These are phyloP conservation scores for Colletotrichum theobromicola DNA, from an alignment of 2,329 filamentous ascomycete species.

Conservation along the genomic window DNA sequence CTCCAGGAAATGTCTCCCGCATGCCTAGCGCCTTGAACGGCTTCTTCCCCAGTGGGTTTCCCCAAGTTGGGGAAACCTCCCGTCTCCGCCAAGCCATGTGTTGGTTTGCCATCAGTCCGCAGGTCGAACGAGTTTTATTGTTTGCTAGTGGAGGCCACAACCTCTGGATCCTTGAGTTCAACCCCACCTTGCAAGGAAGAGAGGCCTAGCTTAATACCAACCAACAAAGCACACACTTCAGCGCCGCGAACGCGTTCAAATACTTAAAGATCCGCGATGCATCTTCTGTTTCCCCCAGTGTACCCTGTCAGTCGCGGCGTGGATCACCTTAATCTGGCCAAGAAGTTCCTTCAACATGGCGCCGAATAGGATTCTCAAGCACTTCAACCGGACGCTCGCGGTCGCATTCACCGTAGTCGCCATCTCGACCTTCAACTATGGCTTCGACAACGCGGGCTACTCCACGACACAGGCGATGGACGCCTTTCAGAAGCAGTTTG, in stretches of 20 bases:
- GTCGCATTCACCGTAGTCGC: constrained; percentile 31
- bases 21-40: not conserved
- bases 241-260: not conserved
- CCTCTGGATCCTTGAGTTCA: not conserved
- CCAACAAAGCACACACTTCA: not conserved
- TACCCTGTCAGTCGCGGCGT: not conserved
- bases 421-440: constrained; percentile 43
- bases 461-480: constrained; percentile 42
- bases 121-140: not conserved
- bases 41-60: not conserved
- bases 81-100: not conserved
- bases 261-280: constrained; percentile 2
- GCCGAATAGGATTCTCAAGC: constrained; percentile 8
- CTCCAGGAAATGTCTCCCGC: not conserved
- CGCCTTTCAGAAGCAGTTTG: constrained; percentile 38
- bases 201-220: constrained; percentile 1
- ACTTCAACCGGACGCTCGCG: constrained; percentile 18
- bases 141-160: not conserved
- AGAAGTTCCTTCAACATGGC: not conserved
- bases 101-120: not conserved
- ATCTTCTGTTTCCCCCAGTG: not conserved
- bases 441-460: constrained; percentile 40
- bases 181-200: constrained; percentile 1
- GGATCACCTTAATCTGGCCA: not conserved
- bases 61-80: not conserved